Evolutionary conservation across 306 rosid species (phyloP).

Genomic region (Prunus armeniaca): DNA sequence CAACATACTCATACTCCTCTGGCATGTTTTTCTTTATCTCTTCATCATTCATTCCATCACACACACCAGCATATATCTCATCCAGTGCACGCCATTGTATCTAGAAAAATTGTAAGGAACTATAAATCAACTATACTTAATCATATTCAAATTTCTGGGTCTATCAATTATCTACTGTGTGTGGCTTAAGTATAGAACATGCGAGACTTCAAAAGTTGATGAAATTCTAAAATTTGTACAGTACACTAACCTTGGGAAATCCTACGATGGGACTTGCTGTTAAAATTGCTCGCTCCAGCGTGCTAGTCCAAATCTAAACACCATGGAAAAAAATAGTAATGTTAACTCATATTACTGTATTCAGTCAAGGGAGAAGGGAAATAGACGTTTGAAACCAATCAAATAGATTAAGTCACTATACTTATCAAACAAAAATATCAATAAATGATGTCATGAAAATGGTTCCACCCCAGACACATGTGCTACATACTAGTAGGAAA

Average conservation of each 20-base stretch:
- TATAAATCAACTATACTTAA: conserved; percentile 1
- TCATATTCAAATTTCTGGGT: conserved; percentile 4
- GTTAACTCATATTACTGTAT: neutral
- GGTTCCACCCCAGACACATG: neutral
- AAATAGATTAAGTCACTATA: neutral
- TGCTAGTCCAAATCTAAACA: conserved; percentile 95
- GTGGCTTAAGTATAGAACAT: neutral
- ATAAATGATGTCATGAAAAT: neutral
- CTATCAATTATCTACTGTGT: neutral
- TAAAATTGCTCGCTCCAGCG: conserved; percentile 86
- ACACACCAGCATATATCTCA: conserved; percentile 88
- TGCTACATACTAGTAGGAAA: neutral
- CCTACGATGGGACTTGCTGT: conserved; percentile 85
- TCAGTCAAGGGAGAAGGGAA: neutral
- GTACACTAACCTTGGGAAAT: conserved; percentile 83
- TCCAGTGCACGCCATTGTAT: conserved; percentile 99
- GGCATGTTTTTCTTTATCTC: conserved; percentile 99
- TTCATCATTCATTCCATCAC: conserved; percentile 95
- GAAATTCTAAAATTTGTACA: conserved; percentile 1
- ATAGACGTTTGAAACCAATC: neutral
- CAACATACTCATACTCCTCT: conserved; percentile 82
- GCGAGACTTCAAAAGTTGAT: neutral
- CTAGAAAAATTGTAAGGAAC: conserved; percentile 38
- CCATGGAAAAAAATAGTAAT: conserved; percentile 2
- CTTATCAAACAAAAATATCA: neutral